Percentiles rank a stretch among this genome's conserved stretches.
Evolutionary conservation across 228 moss, liverwort and hornwort genomes (phyloP).

Genomic region (Sphagnum magellanicum): DNA sequence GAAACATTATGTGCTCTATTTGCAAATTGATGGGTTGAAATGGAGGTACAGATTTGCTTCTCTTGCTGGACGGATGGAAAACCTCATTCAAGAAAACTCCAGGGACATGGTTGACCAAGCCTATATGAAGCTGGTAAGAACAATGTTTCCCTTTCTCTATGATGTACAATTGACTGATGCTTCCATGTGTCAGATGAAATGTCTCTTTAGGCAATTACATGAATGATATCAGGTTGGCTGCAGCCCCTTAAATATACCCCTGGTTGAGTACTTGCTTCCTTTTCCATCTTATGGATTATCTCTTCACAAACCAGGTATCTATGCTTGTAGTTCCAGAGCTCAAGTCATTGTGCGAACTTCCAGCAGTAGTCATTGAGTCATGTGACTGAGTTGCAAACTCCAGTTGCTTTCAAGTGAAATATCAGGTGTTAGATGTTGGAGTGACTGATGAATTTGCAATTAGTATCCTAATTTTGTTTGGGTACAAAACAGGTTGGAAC

Average conservation of each 20-base stretch:
- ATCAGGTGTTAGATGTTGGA: too few species aligned
- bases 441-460: too few species aligned
- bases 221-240: neutral
- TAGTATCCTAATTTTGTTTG: slow-evolving; percentile 1
- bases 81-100: slow-evolving; percentile 89
- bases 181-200: too few species aligned
- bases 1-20: neutral
- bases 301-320: too few species aligned
- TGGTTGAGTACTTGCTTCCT: neutral
- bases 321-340: too few species aligned
- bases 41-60: slow-evolving; percentile 72
- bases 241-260: neutral
- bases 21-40: neutral
- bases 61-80: slow-evolving; percentile 93
- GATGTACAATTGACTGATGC: too few species aligned
- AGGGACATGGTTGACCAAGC: slow-evolving; percentile 91
- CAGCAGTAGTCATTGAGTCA: too few species aligned
- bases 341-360: too few species aligned
- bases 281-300: too few species aligned
- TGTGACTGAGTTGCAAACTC: too few species aligned
- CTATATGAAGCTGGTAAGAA: slow-evolving; percentile 83
- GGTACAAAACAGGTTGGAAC: slow-evolving; percentile 69
- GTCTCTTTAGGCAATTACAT: neutral
- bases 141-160: neutral
- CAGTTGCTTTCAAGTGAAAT: too few species aligned